phyloP scores from a whole-genome alignment of 2,329 filamentous ascomycete species.

The Fusarium sp. region DNA sequence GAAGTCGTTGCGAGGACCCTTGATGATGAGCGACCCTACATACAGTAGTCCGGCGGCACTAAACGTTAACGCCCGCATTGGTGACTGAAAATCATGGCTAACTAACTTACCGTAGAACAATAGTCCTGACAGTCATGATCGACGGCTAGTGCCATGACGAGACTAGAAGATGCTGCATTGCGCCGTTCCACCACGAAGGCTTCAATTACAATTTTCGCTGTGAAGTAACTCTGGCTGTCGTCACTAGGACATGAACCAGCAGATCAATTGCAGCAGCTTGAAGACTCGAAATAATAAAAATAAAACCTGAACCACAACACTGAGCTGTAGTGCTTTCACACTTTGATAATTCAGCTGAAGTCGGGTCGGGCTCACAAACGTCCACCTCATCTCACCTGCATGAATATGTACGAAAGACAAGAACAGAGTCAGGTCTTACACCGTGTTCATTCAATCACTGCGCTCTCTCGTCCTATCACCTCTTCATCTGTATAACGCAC shows the following conservation, averaged over 20 bases:
- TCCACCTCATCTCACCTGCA: not conserved
- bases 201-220: not conserved
- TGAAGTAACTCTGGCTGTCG: not conserved
- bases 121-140: conserved; percentile 33
- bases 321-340: not conserved
- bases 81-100: conserved; percentile 15
- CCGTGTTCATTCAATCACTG: not conserved
- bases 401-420: not conserved
- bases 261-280: not conserved
- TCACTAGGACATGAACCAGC: not conserved
- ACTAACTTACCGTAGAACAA: conserved; percentile 4
- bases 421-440: conserved; percentile 1
- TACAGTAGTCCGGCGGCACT: not conserved
- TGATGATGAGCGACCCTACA: not conserved
- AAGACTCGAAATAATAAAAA: not conserved
- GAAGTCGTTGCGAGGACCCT: conserved; percentile 35
- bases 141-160: conserved; percentile 25
- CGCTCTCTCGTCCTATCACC: not conserved
- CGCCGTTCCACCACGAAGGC: not conserved
- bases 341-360: not conserved
- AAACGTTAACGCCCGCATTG: conserved; percentile 4
- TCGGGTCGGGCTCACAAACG: not conserved
- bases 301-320: not conserved
- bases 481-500: not conserved
- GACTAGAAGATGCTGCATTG: conserved; percentile 1